Percentiles rank a stretch among this genome's conserved stretches.
Evolutionary conservation across 208 protist genomes (phyloP).

Genomic region (Trypanosoma rangeli): DNA sequence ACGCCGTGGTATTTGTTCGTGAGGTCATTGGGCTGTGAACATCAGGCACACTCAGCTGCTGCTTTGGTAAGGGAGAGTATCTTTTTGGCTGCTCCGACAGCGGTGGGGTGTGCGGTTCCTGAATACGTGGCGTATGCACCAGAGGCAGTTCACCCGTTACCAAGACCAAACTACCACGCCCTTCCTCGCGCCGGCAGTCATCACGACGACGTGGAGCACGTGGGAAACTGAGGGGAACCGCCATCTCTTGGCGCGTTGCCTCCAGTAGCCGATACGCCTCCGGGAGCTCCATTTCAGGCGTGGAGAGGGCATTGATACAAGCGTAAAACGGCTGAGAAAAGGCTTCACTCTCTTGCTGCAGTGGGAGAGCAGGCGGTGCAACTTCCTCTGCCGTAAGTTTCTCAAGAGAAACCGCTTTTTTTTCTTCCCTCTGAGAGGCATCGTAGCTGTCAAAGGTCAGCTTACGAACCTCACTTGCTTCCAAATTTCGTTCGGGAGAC

Average conservation of each 20-base stretch:
- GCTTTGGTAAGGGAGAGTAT: slow-evolving; percentile 9
- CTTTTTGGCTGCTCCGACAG: slow-evolving; percentile 4
- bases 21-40: neutral
- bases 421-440: slow-evolving; percentile 2
- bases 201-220: neutral
- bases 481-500: neutral
- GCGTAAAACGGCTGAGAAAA: slow-evolving; percentile 43
- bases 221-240: neutral
- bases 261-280: slow-evolving; percentile 14
- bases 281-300: slow-evolving; percentile 30
- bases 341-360: neutral
- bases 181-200: neutral
- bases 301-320: slow-evolving; percentile 45
- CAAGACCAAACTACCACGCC: slow-evolving; percentile 25
- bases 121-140: slow-evolving; percentile 14
- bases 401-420: neutral
- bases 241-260: slow-evolving; percentile 23
- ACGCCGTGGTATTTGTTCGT: neutral
- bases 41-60: neutral
- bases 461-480: slow-evolving; percentile 3
- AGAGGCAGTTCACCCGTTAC: slow-evolving; percentile 21
- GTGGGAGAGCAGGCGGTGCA: neutral
- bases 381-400: slow-evolving; percentile 1
- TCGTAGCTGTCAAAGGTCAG: slow-evolving; percentile 10
- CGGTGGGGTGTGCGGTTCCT: slow-evolving; percentile 29